Conservation (phyloP, 2,329 filamentous ascomycete genomes). For the Trichophyton equinum region DNA sequence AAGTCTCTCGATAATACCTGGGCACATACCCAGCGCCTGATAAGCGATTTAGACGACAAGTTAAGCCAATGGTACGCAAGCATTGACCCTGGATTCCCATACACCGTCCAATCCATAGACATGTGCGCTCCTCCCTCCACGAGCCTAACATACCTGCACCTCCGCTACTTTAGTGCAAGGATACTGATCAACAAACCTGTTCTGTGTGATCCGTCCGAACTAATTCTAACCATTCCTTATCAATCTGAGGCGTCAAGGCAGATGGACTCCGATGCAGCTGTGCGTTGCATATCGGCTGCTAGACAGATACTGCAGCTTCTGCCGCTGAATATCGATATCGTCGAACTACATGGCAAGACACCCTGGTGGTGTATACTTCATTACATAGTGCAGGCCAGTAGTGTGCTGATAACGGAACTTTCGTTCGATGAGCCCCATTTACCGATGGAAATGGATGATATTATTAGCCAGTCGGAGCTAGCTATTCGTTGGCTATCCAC, state of each 20-base stretch:
- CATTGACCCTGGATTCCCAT: conserved; percentile 16
- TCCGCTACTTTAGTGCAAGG: conserved; percentile 22
- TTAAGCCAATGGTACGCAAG: conserved; percentile 24
- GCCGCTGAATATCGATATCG: conserved; percentile 20
- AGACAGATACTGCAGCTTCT: conserved; percentile 23
- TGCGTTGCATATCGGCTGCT: conserved; percentile 24
- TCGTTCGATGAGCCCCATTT: conserved; percentile 20
- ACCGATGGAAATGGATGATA: conserved; percentile 16
- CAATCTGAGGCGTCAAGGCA: conserved; percentile 21
- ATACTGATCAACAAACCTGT: conserved; percentile 30
- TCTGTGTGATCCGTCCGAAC: conserved; percentile 20
- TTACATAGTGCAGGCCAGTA: conserved; percentile 28
- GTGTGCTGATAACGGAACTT: conserved; percentile 27
- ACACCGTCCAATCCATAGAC: not conserved
- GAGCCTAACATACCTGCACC: conserved; percentile 11
- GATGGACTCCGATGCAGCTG: conserved; percentile 23
- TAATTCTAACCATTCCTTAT: conserved; percentile 21
- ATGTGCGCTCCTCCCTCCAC: not conserved
- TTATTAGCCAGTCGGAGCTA: conserved; percentile 21
- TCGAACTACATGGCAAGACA: conserved; percentile 20
- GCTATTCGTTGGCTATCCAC: conserved; percentile 23
- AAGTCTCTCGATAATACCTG: conserved; percentile 21
- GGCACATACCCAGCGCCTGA: conserved; percentile 23
- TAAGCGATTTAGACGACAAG: conserved; percentile 19
- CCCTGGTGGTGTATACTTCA: conserved; percentile 34